phyloP scores from a whole-genome alignment of 352 stramenopile species.

The Phytophthora cactorum region DNA sequence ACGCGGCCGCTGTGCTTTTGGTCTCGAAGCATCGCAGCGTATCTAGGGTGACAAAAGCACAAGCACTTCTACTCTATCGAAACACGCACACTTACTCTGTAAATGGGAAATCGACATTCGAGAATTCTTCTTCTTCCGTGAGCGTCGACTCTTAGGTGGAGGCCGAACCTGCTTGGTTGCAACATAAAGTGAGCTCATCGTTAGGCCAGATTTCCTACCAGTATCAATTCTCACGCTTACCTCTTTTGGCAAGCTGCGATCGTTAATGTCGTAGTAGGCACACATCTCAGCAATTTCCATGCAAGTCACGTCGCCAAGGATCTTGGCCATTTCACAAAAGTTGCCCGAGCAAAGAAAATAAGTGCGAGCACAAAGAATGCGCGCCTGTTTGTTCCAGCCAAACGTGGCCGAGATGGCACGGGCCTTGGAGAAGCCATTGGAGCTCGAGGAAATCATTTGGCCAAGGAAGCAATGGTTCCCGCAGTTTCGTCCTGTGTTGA shows the following conservation, averaged over 20 bases:
- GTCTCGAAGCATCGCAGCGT: slow-evolving; percentile 54
- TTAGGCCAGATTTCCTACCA: slow-evolving; percentile 2
- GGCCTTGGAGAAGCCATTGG: slow-evolving; percentile 56
- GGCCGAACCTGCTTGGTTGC: slow-evolving; percentile 25
- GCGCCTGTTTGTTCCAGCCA: slow-evolving; percentile 52
- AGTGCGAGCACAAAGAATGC: slow-evolving; percentile 56
- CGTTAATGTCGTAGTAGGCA: slow-evolving; percentile 70
- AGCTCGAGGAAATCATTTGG: slow-evolving; percentile 36
- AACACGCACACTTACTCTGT: slow-evolving; percentile 57
- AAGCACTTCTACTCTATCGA: slow-evolving; percentile 8
- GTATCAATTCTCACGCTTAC: slow-evolving; percentile 24
- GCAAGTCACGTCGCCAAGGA: slow-evolving; percentile 74
- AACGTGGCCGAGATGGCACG: slow-evolving; percentile 55
- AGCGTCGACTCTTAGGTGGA: slow-evolving; percentile 40
- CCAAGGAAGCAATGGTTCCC: slow-evolving; percentile 80
- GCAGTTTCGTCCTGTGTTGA: slow-evolving; percentile 72
- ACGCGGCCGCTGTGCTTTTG: slow-evolving; percentile 48
- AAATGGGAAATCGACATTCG: slow-evolving; percentile 70
- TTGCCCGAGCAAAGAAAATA: slow-evolving; percentile 80
- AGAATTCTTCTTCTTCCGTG: slow-evolving; percentile 67
- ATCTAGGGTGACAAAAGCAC: slow-evolving; percentile 61
- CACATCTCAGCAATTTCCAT: slow-evolving; percentile 79
- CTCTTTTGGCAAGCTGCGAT: slow-evolving; percentile 53
- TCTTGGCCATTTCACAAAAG: slow-evolving; percentile 77
- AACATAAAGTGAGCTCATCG: background rate